These are phyloP conservation scores for Urtica urens DNA, from an alignment of 306 rosid species.

Conservation along the genomic window DNA sequence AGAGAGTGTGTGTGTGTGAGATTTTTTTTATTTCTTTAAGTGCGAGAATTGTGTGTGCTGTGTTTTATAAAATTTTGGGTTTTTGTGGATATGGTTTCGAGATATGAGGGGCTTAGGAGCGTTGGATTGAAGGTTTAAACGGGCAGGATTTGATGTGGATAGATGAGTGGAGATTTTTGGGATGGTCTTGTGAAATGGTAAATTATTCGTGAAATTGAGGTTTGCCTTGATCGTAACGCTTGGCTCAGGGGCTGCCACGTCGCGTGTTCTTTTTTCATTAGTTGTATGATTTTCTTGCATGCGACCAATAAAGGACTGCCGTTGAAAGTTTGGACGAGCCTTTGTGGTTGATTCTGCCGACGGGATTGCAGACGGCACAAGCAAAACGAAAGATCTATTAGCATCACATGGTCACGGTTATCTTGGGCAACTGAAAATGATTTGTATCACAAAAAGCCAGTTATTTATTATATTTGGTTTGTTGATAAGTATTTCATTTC, in stretches of 20 bases:
- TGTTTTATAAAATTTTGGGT: background rate
- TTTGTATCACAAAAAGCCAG: no score
- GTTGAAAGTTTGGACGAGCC: background rate
- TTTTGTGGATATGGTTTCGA: conserved; percentile 57
- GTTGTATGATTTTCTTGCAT: conserved; percentile 3
- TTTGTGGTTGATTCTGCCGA: no score
- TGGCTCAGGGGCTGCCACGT: conserved; percentile 43
- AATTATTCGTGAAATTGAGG: background rate
- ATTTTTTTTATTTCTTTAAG: background rate
- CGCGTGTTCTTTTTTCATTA: background rate
- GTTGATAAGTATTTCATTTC: no score
- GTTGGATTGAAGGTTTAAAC: conserved; percentile 32
- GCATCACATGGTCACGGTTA: no score
- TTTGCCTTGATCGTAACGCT: background rate
- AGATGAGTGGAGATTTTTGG: conserved; percentile 31
- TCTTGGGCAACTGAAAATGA: no score
- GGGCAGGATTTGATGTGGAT: conserved; percentile 41
- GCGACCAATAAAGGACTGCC: conserved; percentile 10
- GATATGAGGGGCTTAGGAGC: conserved; percentile 15
- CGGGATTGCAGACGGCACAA: no score
- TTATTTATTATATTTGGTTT: no score
- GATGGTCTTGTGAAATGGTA: background rate
- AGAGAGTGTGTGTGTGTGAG: background rate
- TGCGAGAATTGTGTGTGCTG: background rate
- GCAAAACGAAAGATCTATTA: no score